Evolutionary conservation across 306 rosid genomes (phyloP).

Genomic region (Castanea mollissima): DNA sequence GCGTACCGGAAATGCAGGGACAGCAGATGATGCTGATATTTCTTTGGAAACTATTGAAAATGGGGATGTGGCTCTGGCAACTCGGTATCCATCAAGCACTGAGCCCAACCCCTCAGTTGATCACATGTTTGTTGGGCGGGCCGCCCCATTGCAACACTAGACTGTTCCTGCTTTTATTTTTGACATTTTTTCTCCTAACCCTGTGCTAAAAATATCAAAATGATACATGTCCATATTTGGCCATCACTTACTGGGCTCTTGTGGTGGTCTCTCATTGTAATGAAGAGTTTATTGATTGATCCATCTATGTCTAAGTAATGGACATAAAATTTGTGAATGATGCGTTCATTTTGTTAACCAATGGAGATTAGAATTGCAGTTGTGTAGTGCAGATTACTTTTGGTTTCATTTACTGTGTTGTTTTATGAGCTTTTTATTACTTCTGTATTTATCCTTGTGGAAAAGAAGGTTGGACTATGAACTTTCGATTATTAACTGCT

Average conservation of each 20-base stretch:
- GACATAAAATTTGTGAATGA: constrained; percentile 25
- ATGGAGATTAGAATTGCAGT: constrained; percentile 4
- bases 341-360: constrained; percentile 4
- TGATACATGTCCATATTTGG: constrained; percentile 30
- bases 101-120: constrained; percentile 31
- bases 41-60: constrained; percentile 59
- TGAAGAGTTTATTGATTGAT: constrained; percentile 41
- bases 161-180: constrained; percentile 14
- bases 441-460: too few relatives aligned
- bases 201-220: constrained; percentile 32
- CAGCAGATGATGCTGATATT: constrained; percentile 40
- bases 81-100: constrained; percentile 30
- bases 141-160: constrained; percentile 46
- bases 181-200: constrained; percentile 42
- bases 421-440: neutral
- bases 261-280: constrained; percentile 36
- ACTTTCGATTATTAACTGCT: neutral
- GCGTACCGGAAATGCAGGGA: constrained; percentile 53
- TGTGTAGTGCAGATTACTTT: neutral
- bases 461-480: neutral
- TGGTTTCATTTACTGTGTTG: neutral
- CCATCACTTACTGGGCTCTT: constrained; percentile 26
- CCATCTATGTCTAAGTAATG: constrained; percentile 32
- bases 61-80: constrained; percentile 33
- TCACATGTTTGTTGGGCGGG: constrained; percentile 34